Percentiles rank a stretch among this genome's conserved stretches.
Evolutionary conservation across 23 red algal species (phyloP).

Genomic region (Gracilaria domingensis): DNA sequence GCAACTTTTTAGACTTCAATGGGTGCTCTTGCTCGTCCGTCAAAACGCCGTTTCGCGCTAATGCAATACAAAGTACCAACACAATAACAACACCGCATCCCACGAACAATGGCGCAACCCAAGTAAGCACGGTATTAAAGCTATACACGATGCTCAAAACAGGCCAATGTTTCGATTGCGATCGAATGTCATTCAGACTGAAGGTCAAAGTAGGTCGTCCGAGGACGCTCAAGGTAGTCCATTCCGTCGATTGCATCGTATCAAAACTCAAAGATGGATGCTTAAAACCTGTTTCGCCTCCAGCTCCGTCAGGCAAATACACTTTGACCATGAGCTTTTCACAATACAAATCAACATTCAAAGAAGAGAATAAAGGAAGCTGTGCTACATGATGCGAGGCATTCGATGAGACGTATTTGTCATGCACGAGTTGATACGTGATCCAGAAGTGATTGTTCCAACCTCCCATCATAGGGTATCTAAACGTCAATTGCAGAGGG

Average conservation of each 20-base stretch:
- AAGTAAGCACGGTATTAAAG: conserved; percentile 36
- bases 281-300: not conserved
- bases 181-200: not conserved
- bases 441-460: conserved; percentile 95
- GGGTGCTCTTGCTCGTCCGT: not conserved
- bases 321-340: conserved; percentile 35
- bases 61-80: conserved; percentile 7
- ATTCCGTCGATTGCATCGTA: conserved; percentile 15
- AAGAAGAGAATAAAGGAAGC: conserved; percentile 44
- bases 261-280: conserved; percentile 54
- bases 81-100: not conserved
- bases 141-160: conserved; percentile 8
- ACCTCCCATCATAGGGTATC: conserved; percentile 90
- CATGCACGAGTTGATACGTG: conserved; percentile 58
- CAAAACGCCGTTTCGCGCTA: conserved; percentile 37
- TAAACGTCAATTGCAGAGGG: conserved; percentile 60
- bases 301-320: conserved; percentile 52
- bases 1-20: not conserved
- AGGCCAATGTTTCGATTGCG: conserved; percentile 54
- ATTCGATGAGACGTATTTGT: conserved; percentile 33
- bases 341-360: conserved; percentile 40
- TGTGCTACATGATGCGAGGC: conserved; percentile 18
- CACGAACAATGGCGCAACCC: conserved; percentile 28
- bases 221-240: conserved; percentile 47
- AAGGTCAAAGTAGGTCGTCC: conserved; percentile 48